phyloP scores from a whole-genome alignment of 176 grass and related monocot species.

The Cymbopogon citratus region DNA sequence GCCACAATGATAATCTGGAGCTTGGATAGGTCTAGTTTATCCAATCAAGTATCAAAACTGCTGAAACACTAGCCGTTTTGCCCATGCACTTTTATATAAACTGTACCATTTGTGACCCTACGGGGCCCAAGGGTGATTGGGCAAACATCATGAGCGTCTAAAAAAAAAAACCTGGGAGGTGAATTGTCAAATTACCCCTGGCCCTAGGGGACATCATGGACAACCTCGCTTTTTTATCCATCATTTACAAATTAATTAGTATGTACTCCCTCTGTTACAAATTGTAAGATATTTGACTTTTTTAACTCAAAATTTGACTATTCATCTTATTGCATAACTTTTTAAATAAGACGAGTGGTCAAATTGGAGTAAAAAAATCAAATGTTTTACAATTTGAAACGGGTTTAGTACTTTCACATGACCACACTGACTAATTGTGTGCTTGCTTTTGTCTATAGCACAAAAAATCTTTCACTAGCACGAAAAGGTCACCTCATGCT shows the following conservation, averaged over 20 bases:
- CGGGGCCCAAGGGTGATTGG: too few relatives aligned
- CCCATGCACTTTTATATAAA: not conserved
- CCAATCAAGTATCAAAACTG: not conserved
- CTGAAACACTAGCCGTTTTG: not conserved
- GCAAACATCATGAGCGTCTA: not conserved
- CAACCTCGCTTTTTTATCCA: slow-evolving; percentile 20
- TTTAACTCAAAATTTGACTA: too few relatives aligned
- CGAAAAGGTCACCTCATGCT: not conserved
- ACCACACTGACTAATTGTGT: not conserved
- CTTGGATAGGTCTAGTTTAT: not conserved
- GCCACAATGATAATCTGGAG: not conserved
- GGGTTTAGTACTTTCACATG: slow-evolving; percentile 18
- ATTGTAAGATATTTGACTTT: too few relatives aligned
- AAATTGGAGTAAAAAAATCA: too few relatives aligned
- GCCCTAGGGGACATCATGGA: not conserved
- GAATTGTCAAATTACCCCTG: not conserved
- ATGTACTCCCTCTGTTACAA: too few relatives aligned
- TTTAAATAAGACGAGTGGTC: too few relatives aligned
- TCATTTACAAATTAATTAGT: slow-evolving; percentile 28
- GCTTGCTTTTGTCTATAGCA: slow-evolving; percentile 4
- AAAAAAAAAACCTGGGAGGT: too few relatives aligned
- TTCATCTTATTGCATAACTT: too few relatives aligned
- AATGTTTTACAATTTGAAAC: too few relatives aligned
- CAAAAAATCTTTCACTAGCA: not conserved
- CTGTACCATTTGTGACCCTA: not conserved